Conservation (phyloP, 129 eudicot genomes). For the Pulicaria dysenterica region DNA sequence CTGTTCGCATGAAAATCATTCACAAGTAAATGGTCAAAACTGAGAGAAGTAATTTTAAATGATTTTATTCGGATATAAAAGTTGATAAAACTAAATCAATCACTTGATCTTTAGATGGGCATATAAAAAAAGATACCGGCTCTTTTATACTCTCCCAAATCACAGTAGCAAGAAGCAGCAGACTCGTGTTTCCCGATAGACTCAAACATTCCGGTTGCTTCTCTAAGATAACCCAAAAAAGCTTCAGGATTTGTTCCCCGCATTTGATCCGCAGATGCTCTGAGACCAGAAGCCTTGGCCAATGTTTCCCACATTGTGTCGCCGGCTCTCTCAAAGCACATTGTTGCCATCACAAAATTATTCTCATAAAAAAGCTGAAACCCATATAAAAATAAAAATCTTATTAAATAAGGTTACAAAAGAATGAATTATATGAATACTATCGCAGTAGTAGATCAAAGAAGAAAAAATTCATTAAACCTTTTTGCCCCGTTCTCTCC, state of each 20-base stretch:
- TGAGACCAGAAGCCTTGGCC: slow-evolving; percentile 68
- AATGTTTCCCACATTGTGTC: slow-evolving; percentile 61
- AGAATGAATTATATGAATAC: background rate
- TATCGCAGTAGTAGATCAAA: background rate
- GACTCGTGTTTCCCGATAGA: slow-evolving; percentile 52
- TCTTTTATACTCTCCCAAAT: slow-evolving; percentile 61
- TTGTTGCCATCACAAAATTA: slow-evolving; percentile 76
- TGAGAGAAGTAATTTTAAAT: no score
- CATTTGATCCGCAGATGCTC: slow-evolving; percentile 54
- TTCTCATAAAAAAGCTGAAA: slow-evolving; percentile 65
- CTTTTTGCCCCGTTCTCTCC: slow-evolving; percentile 72
- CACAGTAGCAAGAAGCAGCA: slow-evolving; percentile 76
- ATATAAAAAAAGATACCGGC: slow-evolving; percentile 51
- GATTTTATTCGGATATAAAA: no score
- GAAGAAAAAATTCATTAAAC: slow-evolving; percentile 13
- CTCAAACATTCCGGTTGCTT: slow-evolving; percentile 70
- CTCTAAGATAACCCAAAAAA: slow-evolving; percentile 40
- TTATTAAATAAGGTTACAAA: background rate
- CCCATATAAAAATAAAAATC: background rate
- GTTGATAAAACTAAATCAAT: background rate
- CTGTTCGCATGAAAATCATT: no score
- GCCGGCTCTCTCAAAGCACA: slow-evolving; percentile 89
- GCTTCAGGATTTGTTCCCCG: slow-evolving; percentile 48
- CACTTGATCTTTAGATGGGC: background rate
- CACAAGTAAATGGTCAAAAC: no score